These are phyloP conservation scores for Xerocomellus dryophilus DNA, from an alignment of 768 basidiomycete genomes.

Conservation along the genomic window DNA sequence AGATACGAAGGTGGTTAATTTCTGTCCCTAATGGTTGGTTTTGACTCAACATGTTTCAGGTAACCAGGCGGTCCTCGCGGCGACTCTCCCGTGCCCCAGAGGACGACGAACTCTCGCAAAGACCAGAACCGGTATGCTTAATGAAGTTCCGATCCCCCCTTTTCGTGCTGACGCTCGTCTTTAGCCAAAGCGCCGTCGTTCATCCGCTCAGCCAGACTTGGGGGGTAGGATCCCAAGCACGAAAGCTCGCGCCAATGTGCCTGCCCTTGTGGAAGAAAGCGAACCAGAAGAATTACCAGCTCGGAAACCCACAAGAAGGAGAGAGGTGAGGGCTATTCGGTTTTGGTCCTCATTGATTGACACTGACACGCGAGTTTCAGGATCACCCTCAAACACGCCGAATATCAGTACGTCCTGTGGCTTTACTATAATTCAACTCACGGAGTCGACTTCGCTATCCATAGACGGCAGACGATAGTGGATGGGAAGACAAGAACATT, in stretches of 20 bases:
- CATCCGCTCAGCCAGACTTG: conserved; percentile 71
- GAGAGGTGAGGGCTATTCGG: conserved; percentile 42
- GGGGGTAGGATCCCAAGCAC: conserved; percentile 51
- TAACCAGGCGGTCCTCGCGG: conserved; percentile 56
- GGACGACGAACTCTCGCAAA: conserved; percentile 41
- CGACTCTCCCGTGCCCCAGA: conserved; percentile 58
- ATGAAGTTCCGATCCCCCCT: background rate
- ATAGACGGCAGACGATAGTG: conserved; percentile 60
- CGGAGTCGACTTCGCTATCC: background rate
- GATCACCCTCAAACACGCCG: conserved; percentile 53
- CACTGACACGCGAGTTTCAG: conserved; percentile 36
- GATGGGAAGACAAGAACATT: conserved; percentile 89
- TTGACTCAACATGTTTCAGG: conserved; percentile 10
- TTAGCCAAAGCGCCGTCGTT: conserved; percentile 76
- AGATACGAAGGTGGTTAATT: conserved; percentile 41
- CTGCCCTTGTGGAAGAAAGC: conserved; percentile 64
- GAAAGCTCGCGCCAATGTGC: conserved; percentile 36
- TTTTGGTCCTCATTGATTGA: background rate
- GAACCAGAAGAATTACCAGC: conserved; percentile 62
- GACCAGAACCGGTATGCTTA: conserved; percentile 55
- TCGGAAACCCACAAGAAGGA: conserved; percentile 61
- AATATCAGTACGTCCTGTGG: conserved; percentile 44
- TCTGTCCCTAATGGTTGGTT: conserved; percentile 1
- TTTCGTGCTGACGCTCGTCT: conserved; percentile 13
- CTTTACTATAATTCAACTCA: conserved; percentile 8